Conservation (phyloP, 129 eudicot genomes). For the Cynara cardunculus region DNA sequence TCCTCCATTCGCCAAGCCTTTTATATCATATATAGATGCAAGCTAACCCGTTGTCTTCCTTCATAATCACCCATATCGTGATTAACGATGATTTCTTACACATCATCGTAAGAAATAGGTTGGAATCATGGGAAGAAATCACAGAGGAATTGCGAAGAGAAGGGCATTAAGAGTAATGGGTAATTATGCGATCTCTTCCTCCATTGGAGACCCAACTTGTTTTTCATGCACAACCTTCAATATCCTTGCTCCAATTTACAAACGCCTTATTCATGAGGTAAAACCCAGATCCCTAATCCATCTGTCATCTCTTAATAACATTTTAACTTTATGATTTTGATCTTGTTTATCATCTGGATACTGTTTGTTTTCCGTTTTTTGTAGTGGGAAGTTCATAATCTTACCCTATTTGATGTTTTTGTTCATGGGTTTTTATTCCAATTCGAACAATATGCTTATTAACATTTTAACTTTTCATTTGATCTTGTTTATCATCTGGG, state of each 20-base stretch:
- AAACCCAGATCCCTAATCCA: neutral
- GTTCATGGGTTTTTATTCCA: too few relatives aligned
- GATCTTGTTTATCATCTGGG: neutral
- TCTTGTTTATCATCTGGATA: neutral
- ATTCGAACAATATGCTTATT: too few relatives aligned
- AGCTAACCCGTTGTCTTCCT: slow-evolving; percentile 12
- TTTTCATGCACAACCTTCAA: slow-evolving; percentile 59
- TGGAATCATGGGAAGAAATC: slow-evolving; percentile 51
- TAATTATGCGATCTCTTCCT: slow-evolving; percentile 51
- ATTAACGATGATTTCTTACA: neutral
- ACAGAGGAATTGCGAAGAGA: slow-evolving; percentile 36
- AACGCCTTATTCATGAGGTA: slow-evolving; percentile 42
- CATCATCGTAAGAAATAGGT: slow-evolving; percentile 1
- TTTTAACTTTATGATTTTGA: neutral
- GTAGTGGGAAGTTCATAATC: neutral
- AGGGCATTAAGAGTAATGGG: slow-evolving; percentile 52
- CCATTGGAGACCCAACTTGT: slow-evolving; percentile 53
- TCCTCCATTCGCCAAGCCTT: slow-evolving; percentile 29
- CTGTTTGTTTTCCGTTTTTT: neutral
- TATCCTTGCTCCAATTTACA: slow-evolving; percentile 64
- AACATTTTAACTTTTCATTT: neutral
- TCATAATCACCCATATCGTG: neutral
- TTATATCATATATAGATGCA: slow-evolving; percentile 27
- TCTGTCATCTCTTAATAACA: too few relatives aligned
- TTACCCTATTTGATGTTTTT: neutral